Percentiles rank a stretch among this genome's conserved stretches.
These are phyloP conservation scores for Huntiella omanensis DNA, from an alignment of 2,329 filamentous ascomycete genomes.

Conservation along the genomic window DNA sequence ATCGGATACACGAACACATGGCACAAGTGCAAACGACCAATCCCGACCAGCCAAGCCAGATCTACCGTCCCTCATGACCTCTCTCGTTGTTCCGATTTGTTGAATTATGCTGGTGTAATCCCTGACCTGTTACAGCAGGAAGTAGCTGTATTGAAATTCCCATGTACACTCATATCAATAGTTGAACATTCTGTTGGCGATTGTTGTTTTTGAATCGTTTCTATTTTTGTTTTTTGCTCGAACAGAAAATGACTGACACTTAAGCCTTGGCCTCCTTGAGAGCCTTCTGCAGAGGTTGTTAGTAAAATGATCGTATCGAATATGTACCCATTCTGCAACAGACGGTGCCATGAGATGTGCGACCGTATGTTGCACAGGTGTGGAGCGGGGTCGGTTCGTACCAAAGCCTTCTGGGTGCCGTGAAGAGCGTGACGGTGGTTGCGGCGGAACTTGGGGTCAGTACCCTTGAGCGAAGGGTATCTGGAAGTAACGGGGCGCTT, in stretches of 20 bases:
- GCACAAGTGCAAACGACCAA: too few species aligned
- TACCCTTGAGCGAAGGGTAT: conserved; percentile 97
- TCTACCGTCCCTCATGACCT: too few species aligned
- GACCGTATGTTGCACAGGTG: too few species aligned
- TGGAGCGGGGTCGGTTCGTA: conserved; percentile 30
- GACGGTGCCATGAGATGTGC: not conserved
- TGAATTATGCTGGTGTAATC: too few species aligned
- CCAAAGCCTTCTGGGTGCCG: conserved; percentile 94
- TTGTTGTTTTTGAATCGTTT: conserved; percentile 11
- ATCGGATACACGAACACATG: too few species aligned
- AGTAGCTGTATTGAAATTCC: too few species aligned
- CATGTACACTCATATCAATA: too few species aligned
- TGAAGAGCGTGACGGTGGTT: conserved; percentile 99
- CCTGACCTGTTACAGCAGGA: too few species aligned
- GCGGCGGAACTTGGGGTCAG: conserved; percentile 98
- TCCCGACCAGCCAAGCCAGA: too few species aligned
- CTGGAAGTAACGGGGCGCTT: conserved; percentile 99
- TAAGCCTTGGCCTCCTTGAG: conserved; percentile 88
- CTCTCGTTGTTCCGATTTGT: too few species aligned
- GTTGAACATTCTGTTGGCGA: not conserved
- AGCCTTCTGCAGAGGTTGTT: conserved; percentile 57
- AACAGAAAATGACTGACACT: conserved; percentile 35
- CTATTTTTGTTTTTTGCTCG: conserved; percentile 11
- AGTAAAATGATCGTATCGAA: conserved; percentile 14
- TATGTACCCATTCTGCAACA: not conserved